Percentiles rank a stretch among this genome's conserved stretches.
Evolutionary conservation across 1,284 basidiomycete genomes (phyloP).

Genomic region (Cutaneotrichosporon spelunceum): DNA sequence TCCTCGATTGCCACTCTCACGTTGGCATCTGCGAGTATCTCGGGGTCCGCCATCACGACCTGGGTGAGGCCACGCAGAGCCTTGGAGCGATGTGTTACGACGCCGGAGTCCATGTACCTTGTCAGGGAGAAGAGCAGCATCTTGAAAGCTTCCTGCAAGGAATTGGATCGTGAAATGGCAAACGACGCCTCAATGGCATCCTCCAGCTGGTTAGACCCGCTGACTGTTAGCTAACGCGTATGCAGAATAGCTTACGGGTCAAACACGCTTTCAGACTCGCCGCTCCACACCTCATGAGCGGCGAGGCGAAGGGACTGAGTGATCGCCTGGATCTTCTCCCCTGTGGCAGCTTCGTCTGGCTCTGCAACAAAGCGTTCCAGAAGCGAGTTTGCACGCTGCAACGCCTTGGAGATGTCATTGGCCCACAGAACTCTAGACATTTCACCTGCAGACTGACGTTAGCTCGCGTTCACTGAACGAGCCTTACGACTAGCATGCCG

Average conservation of each 20-base stretch:
- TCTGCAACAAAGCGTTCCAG: conserved; percentile 35
- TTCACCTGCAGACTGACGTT: conserved; percentile 33
- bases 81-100: conserved; percentile 85
- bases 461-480: neutral
- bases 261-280: conserved; percentile 35
- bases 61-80: conserved; percentile 79
- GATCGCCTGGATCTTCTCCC: conserved; percentile 31
- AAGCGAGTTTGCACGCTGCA: conserved; percentile 30
- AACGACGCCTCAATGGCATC: conserved; percentile 54
- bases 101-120: conserved; percentile 69
- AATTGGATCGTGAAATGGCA: conserved; percentile 70
- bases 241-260: conserved; percentile 29
- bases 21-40: conserved; percentile 58
- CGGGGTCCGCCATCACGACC: conserved; percentile 79
- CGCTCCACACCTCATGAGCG: conserved; percentile 32
- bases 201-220: conserved; percentile 34
- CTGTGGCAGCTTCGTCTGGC: conserved; percentile 24
- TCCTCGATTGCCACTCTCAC: conserved; percentile 80
- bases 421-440: conserved; percentile 39
- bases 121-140: conserved; percentile 72
- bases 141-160: conserved; percentile 70
- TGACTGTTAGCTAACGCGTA: conserved; percentile 19
- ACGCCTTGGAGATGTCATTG: conserved; percentile 36
- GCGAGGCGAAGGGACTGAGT: conserved; percentile 25
- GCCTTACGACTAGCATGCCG: conserved; percentile 31